phyloP scores from a whole-genome alignment of 495 filamentous ascomycete species.

The Xylaria castorea region DNA sequence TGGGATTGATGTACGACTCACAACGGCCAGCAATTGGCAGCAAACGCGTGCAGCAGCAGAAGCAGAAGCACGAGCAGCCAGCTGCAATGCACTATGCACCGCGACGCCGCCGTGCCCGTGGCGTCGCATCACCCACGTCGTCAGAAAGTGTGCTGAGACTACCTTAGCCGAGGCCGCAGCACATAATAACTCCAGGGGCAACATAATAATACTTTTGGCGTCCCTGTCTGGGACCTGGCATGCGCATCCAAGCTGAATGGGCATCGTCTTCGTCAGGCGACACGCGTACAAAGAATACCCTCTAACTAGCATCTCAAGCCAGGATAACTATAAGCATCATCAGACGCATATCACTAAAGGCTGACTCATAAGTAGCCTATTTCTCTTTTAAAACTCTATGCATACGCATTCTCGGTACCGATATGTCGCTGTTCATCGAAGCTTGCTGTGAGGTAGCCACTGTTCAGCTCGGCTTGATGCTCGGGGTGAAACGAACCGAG shows the following conservation, averaged over 20 bases:
- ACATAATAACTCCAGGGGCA: not conserved
- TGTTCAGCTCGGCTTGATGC: not conserved
- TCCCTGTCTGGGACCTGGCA: not conserved
- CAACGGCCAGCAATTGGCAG: conserved; percentile 18
- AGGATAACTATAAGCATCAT: not conserved
- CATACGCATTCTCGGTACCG: not conserved
- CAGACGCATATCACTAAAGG: not conserved
- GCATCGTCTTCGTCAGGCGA: not conserved
- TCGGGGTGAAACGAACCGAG: conserved; percentile 15
- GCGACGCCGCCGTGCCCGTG: conserved; percentile 17
- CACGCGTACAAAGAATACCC: not conserved
- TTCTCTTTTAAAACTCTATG: not conserved
- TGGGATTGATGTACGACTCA: conserved; percentile 21
- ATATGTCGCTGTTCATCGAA: not conserved
- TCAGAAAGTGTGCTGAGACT: conserved; percentile 17
- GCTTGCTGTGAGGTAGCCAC: not conserved
- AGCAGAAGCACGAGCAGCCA: not conserved
- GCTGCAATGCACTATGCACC: conserved; percentile 24
- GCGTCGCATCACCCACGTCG: conserved; percentile 14
- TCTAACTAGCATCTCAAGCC: not conserved
- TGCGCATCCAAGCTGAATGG: not conserved
- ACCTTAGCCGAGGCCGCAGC: conserved; percentile 17
- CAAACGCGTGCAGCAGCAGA: not conserved
- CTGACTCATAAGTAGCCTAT: not conserved
- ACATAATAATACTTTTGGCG: not conserved